These are phyloP conservation scores for Xylaria sp. DNA, from an alignment of 495 filamentous ascomycete genomes.

Conservation along the genomic window DNA sequence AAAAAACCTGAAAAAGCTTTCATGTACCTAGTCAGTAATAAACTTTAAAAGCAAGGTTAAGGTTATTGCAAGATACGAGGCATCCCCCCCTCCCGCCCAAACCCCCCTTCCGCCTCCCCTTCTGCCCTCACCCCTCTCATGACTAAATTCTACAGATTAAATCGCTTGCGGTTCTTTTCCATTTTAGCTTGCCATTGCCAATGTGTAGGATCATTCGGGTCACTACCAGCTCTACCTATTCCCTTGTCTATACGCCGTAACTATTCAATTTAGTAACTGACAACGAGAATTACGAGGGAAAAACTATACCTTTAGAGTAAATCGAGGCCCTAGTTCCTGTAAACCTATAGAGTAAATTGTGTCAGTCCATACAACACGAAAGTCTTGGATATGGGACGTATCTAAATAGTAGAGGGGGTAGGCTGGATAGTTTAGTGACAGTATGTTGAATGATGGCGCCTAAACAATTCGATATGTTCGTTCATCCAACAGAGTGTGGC, in stretches of 20 bases:
- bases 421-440: background rate
- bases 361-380: constrained; percentile 8
- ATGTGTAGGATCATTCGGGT: constrained; percentile 67
- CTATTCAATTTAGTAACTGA: constrained; percentile 47
- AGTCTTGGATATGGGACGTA: background rate
- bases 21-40: constrained; percentile 15
- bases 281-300: background rate
- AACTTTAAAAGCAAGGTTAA: constrained; percentile 21
- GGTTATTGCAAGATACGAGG: constrained; percentile 22
- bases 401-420: background rate
- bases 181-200: constrained; percentile 95
- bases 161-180: constrained; percentile 93
- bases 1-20: constrained; percentile 20
- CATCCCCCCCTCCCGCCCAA: too few species aligned
- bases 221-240: constrained; percentile 80
- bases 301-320: constrained; percentile 34
- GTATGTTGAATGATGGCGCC: background rate
- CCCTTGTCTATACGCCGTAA: constrained; percentile 90
- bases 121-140: too few species aligned
- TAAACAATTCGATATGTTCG: background rate
- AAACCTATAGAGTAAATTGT: constrained; percentile 31
- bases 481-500: background rate
- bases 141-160: constrained; percentile 73
- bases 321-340: constrained; percentile 39
- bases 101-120: too few species aligned